A percentile compares a stretch with the other conserved stretches of the same genome.
These are phyloP conservation scores for Pleurostoma richardsiae DNA, from an alignment of 2,329 filamentous ascomycete species.

Conservation along the genomic window DNA sequence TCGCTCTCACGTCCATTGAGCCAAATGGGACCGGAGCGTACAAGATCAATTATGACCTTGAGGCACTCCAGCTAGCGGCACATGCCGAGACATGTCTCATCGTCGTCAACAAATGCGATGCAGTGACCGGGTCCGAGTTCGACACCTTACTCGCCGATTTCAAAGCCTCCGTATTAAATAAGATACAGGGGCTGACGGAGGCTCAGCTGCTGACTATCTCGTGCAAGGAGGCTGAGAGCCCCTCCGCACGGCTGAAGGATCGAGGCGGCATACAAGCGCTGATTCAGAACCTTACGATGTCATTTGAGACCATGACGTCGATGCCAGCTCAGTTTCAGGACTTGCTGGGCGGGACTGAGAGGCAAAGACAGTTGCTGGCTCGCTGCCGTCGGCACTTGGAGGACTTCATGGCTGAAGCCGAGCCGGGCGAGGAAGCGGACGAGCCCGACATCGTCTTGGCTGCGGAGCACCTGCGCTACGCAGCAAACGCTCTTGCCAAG, in stretches of 20 bases:
- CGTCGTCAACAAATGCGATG: constrained; percentile 60
- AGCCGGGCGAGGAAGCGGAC: constrained; percentile 22
- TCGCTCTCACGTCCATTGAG: constrained; percentile 76
- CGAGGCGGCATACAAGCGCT: constrained; percentile 65
- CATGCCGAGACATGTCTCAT: constrained; percentile 44
- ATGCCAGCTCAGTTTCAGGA: constrained; percentile 72
- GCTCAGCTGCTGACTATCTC: constrained; percentile 58
- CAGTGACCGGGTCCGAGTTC: constrained; percentile 29
- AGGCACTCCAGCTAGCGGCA: constrained; percentile 50
- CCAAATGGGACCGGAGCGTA: constrained; percentile 22
- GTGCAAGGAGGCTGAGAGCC: constrained; percentile 55
- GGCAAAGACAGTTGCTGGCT: constrained; percentile 76
- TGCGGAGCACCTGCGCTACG: constrained; percentile 80
- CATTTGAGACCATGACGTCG: constrained; percentile 67
- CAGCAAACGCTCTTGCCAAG: constrained; percentile 72
- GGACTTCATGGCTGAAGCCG: constrained; percentile 62
- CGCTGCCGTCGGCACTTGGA: constrained; percentile 68
- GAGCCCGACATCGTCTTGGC: constrained; percentile 83
- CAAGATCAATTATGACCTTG: constrained; percentile 46
- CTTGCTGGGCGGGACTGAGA: constrained; percentile 83
- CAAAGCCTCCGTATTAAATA: constrained; percentile 14
- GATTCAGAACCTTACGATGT: constrained; percentile 58
- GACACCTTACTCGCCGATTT: constrained; percentile 34
- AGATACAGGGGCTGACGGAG: constrained; percentile 32
- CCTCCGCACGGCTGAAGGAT: constrained; percentile 28